Evolutionary conservation across 345 rosid species (phyloP).

Genomic region (Salix suchowensis): DNA sequence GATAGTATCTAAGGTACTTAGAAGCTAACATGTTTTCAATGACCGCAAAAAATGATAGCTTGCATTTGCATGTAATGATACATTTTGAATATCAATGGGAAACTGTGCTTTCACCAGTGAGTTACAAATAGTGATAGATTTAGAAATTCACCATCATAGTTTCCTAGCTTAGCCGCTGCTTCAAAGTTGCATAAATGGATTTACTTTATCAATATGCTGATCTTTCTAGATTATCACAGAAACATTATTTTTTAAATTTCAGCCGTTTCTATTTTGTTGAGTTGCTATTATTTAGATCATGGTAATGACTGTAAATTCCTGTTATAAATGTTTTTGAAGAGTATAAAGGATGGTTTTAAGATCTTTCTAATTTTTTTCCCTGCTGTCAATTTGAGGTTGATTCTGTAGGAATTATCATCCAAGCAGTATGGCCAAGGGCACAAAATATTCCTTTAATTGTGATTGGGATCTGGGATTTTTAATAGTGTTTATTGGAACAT

Average conservation of each 20-base stretch:
- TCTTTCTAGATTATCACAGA: not conserved
- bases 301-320: not conserved
- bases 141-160: not conserved
- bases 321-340: not conserved
- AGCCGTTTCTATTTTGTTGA: not conserved
- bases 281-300: not conserved
- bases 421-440: not conserved
- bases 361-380: not conserved
- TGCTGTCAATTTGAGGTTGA: not conserved
- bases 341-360: not conserved
- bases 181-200: not conserved
- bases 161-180: not conserved
- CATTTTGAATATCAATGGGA: not conserved
- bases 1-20: not conserved
- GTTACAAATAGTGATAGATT: not conserved
- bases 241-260: not conserved
- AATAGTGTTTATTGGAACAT: not conserved
- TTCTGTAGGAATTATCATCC: not conserved
- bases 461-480: not conserved
- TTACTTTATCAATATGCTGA: not conserved
- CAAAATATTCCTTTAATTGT: not conserved
- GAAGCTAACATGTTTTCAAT: not conserved
- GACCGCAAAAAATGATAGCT: not conserved
- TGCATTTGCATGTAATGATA: no score
- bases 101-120: not conserved